Conservation (phyloP, 306 rosid species). For the Herpetospermum pedunculosum region DNA sequence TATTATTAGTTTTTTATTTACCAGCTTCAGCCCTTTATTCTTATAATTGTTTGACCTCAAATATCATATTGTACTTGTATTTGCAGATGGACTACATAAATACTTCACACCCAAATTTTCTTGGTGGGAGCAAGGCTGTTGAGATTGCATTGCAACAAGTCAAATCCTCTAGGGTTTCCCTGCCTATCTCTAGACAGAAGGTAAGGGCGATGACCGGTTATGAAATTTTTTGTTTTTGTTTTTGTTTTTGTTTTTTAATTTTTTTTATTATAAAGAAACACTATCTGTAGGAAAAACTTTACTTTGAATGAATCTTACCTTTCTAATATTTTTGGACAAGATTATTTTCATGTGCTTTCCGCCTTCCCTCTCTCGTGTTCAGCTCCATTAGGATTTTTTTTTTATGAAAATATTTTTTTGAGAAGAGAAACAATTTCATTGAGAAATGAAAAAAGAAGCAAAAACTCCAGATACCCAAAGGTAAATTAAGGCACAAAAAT, state of each 20-base stretch:
- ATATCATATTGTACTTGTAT: neutral
- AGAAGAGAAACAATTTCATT: too few species aligned
- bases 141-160: constrained; percentile 71
- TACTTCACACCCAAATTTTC: constrained; percentile 92
- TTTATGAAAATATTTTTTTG: too few species aligned
- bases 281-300: neutral
- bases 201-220: constrained; percentile 22
- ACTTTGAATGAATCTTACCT: neutral
- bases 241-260: neutral
- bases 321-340: neutral
- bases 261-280: neutral
- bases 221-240: neutral
- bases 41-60: neutral
- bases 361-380: neutral
- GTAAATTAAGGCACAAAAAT: too few species aligned
- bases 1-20: neutral
- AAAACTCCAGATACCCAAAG: too few species aligned
- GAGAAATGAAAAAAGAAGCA: too few species aligned
- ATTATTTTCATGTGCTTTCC: neutral
- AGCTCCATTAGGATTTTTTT: neutral
- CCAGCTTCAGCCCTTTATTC: neutral
- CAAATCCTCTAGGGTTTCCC: constrained; percentile 53
- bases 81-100: constrained; percentile 96
- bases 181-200: constrained; percentile 56
- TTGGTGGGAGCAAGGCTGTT: constrained; percentile 94